Evolutionary conservation across 2,329 filamentous ascomycete genomes (phyloP), one percentile per base, ranked within the genome.

Genomic region (Aspergillus sp.): DNA sequence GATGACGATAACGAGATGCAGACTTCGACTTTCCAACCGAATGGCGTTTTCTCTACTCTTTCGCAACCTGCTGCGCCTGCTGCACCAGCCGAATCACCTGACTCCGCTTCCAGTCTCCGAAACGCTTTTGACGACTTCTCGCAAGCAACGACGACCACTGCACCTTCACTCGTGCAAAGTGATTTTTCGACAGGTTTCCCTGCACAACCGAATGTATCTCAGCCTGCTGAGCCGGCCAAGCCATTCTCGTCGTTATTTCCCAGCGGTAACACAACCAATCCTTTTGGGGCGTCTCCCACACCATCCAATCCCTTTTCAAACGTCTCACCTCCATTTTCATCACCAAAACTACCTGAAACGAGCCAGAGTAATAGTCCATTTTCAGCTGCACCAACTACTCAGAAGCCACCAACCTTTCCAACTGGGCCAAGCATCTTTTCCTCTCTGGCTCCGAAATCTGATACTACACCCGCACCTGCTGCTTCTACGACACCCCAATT

Each of bases 1-100:
- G 62, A 66, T 33, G 58, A 67, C 26, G 67, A 67, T 19, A 58
- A 65, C 27, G 52, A 57, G 46, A 50, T 52, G 13, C 53, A 56
- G 32, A 49, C 58, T 4, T 53, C 58, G 12, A 44, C 52, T 13
- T 39, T 49, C n/a, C 49, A 57, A 38, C 12, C 38, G 9, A 47
- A 42, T 33, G 48, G 39, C 1, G n/a, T 46, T 19, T 43, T 51
- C 33, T 43, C 48, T 5, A 38, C 52, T 42, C 49, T 47, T n/a
- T 39, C 42, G 10, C 30, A 39, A 12, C 53, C 43, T 12, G 41
- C 26, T 8, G 38, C 45, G 9, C 37, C 47, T 19, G 19, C 19
- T 19, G 19, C 19, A 19, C 19, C 19, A 19, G 19, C 19, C 19
- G 19, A 19, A 4, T 19, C 19, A 6, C 39, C 48, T 6, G 32